These are phyloP conservation scores for Pinus taeda DNA, from an alignment of 75 land plant species.

Conservation along the genomic window DNA sequence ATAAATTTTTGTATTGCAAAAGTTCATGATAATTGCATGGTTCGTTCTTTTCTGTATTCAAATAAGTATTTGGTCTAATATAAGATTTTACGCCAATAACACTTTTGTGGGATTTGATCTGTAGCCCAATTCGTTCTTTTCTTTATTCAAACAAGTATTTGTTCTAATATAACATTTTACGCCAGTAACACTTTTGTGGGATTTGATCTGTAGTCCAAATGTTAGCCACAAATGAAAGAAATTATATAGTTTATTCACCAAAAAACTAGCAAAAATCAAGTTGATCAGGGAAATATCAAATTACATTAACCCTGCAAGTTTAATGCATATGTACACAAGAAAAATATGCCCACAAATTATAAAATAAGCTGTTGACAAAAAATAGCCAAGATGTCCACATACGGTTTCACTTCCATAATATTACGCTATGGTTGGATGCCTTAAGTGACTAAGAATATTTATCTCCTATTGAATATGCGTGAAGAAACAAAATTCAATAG, in stretches of 20 bases:
- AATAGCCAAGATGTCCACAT: conserved; percentile 10
- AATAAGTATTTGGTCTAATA: no score
- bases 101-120: no score
- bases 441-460: conserved; percentile 70
- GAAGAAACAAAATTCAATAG: conserved; percentile 4
- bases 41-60: neutral
- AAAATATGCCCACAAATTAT: neutral
- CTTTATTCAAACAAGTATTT: no score
- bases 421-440: conserved; percentile 92
- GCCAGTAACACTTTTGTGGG: neutral
- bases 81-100: no score
- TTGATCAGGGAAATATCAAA: neutral
- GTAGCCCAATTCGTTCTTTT: no score
- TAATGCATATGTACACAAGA: neutral
- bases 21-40: neutral
- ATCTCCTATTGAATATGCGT: conserved; percentile 70
- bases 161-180: neutral
- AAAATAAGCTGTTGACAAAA: neutral
- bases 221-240: neutral
- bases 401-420: conserved; percentile 97
- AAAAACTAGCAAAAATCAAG: neutral
- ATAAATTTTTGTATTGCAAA: neutral
- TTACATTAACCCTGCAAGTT: neutral
- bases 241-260: neutral
- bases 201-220: neutral